Evolutionary conservation across 164 flowering plant genomes (phyloP), one percentile per base, ranked within the genome.

Genomic region (Vitis rotundifolia): DNA sequence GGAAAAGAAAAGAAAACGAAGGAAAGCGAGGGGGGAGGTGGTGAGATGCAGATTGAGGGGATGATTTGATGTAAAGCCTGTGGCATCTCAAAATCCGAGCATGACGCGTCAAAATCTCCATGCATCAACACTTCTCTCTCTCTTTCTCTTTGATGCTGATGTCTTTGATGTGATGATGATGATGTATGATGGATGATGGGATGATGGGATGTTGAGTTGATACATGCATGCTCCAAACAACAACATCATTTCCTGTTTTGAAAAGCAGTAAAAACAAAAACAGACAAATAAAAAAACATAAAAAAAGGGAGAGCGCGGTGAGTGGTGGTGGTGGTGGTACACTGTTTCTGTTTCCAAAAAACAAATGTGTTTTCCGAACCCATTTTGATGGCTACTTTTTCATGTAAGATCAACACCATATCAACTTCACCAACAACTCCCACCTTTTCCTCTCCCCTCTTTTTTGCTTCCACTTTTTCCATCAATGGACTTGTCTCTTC

Each of bases 61-160:
- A 74, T 82, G 84, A 81, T 82, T 82, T 85, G 87, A 83, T 85
- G 80, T 78, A 77, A 77, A 83, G 69, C 78, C 80, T 77, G 79
- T 57, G 57, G 22, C 12, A 15, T 68, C 84, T 84, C 73, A 84
- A 84, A 84, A 78, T 78, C 76, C 77, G 88, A 79, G 86, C 86
- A 77, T 75, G 88, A 79, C 79, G 83, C 75, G 86, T 83, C 86
- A 76, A 76, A 79, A 76, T 81, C 82, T 55, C 70, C 79, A 15
- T 31, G 55, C 83, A 74, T 80, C 82, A 78, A 82, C 76, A 19
- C 12, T 11, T 7, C 44, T 49, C 29, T 16, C 13, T 9, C 69
- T n/a, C 63, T 14, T 26, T 22, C 19, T 8, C 57, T 29, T 47
- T 77, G 80, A 84, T 74, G 63, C 68, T 77, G 85, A 85, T 72